Base-by-base conservation (phyloP, 2,329 filamentous ascomycete genomes). In the Aspergillus brasiliensis region DNA sequence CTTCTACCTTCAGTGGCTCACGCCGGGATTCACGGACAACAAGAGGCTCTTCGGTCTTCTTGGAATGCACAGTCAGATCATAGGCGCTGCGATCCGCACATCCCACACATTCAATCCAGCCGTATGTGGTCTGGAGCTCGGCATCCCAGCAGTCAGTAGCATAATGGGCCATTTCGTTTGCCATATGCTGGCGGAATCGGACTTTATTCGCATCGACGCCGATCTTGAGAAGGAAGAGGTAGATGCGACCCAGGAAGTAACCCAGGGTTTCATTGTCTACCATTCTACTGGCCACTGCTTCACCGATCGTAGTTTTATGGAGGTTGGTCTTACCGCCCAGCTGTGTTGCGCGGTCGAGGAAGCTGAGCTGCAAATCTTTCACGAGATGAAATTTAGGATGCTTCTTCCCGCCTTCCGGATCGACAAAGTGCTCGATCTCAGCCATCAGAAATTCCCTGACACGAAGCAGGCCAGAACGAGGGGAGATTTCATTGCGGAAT, bases 391-490 rank as follows among this genome's bases (percentile, higher is more conserved):
- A 99, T 58, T 93, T 90, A 54, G 84, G 80, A 76, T 99, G 95
- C 80, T 95, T 96, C 87, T 99, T 99, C 79, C 92, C 92, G 73
- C 92, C 88, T 72, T 95, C 84, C 8, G 95, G 95, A 72, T 99
- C 95, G 67, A 99, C 95, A 73, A 91, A 99, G 78, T 99, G 95
- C 82, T 99, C 95, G 69, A 99, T 97, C 80, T 99, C 95, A 23
- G 94, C 95, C 95, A 99, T 98, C 70, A 97, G 80, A 80, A 99
- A 98, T 77, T 99, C 95, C 69, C 95, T 91, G 44, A 99, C 95
- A 69, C 95, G 90, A 59, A 99, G 81, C 40, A 99, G 87, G 78
- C 95, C 95, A 64, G 91, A 87, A 58, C 95, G 87, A 8, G 95
- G 95, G 0, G 95, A 97, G 69, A 99, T 97, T 75, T 99, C 95